Conservation (phyloP, 495 filamentous ascomycete species). For the Daldinia loculata region DNA sequence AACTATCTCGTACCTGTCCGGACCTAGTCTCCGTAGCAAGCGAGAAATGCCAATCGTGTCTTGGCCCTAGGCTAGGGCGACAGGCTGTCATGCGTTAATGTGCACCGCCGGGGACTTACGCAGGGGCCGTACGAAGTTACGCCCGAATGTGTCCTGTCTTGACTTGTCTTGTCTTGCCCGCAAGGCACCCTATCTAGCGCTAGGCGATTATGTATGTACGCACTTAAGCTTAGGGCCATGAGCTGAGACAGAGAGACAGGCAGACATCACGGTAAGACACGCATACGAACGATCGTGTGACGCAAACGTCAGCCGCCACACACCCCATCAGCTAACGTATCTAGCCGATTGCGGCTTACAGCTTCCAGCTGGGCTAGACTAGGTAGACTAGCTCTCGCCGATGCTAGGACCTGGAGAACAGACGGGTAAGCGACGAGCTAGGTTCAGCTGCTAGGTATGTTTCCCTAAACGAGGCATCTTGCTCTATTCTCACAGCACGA, state of each 20-base stretch:
- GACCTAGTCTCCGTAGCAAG: slow-evolving; percentile 18
- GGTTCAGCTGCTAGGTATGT: background rate
- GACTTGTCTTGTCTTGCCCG: background rate
- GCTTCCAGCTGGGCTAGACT: background rate
- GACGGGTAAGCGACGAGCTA: background rate
- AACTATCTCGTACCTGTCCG: background rate
- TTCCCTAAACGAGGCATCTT: background rate
- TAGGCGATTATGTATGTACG: slow-evolving; percentile 10
- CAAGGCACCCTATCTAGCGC: background rate
- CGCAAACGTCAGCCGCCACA: slow-evolving; percentile 36
- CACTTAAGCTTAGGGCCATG: slow-evolving; percentile 20
- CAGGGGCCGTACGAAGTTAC: slow-evolving; percentile 34
- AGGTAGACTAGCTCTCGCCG: background rate
- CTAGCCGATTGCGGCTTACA: background rate
- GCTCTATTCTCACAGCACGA: background rate
- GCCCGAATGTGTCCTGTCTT: slow-evolving; percentile 15
- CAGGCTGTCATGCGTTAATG: background rate
- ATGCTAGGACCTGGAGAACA: background rate
- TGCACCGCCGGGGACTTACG: slow-evolving; percentile 25
- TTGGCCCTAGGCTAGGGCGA: slow-evolving; percentile 2
- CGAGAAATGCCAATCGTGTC: slow-evolving; percentile 18
- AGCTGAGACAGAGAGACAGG: slow-evolving; percentile 1
- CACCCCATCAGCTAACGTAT: background rate
- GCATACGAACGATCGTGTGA: slow-evolving; percentile 10
- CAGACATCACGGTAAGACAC: slow-evolving; percentile 12